These are phyloP conservation scores for Chondrostereum purpureum DNA, from an alignment of 1,284 basidiomycete genomes.

Conservation along the genomic window DNA sequence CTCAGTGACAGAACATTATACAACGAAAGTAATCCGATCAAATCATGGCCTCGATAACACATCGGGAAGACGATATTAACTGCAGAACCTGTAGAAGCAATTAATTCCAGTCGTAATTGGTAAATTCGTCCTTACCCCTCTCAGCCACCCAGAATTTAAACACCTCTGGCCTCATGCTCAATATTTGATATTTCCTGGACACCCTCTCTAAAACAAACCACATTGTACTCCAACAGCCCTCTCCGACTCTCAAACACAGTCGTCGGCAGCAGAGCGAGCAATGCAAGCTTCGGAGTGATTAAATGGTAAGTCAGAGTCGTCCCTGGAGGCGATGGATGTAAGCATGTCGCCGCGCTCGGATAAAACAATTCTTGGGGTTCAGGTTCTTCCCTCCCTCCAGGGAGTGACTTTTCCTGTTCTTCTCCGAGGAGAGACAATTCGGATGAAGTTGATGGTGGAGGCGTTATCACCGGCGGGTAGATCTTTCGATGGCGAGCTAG, in stretches of 20 bases:
- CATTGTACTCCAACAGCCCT: conserved; percentile 89
- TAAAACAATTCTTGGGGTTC: conserved; percentile 33
- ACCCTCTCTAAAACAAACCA: conserved; percentile 81
- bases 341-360: conserved; percentile 44
- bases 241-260: conserved; percentile 71
- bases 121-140: too few relatives aligned
- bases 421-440: conserved; percentile 11
- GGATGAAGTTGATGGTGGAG: conserved; percentile 8
- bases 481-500: conserved; percentile 20
- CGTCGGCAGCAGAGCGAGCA: conserved; percentile 79
- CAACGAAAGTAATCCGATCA: too few relatives aligned
- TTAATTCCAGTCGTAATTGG: too few relatives aligned
- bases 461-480: conserved; percentile 12
- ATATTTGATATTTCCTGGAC: conserved; percentile 71
- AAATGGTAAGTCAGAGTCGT: conserved; percentile 85
- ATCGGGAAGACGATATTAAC: too few relatives aligned
- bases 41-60: too few relatives aligned
- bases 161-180: conserved; percentile 51
- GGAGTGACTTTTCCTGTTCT: conserved; percentile 1
- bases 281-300: conserved; percentile 74
- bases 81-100: too few relatives aligned
- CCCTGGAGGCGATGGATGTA: conserved; percentile 56
- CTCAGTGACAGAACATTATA: too few relatives aligned
- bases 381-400: conserved; percentile 4
- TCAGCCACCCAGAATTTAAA: too few relatives aligned